Base-by-base conservation (phyloP, 129 eudicot genomes). In the Sambucus nigra region DNA sequence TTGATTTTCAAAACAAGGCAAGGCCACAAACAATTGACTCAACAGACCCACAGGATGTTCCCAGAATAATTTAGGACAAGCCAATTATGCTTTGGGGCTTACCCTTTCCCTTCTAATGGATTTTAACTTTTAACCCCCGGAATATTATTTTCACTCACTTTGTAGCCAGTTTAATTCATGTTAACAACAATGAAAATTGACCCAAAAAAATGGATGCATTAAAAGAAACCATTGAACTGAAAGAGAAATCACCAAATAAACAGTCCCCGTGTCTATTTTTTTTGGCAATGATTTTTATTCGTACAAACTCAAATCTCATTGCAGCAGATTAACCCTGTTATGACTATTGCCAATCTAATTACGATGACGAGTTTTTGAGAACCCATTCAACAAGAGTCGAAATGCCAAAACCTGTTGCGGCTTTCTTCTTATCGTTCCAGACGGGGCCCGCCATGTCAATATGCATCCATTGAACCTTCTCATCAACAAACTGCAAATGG, bases 401-500 rank as follows among this genome's bases (percentile, higher is more conserved):
- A 15, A 84, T 60, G 26, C 82, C 97, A 66, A 88, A 88, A 47
- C 97, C 95, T 0, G 95, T 88, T 21, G 97, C 97, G 1, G 28
- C 55, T 59, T 81, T 85, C 76, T 88, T 88, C 79, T 88, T 88
- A 50, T 88, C 95, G 20, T 53, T 84, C 92, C 93, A 84, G 11
- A 84, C 97, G 1, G 97, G 97, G 1, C 95, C 95, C 45, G 97
- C 97, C 78, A 88, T 75, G 80, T 88, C 97, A 14, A 88, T 88
- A 49, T 88, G 97, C 80, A 84, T 59, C 97, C 97, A 88, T 41
- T 88, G 75, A 24, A 88, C 93, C 65, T 84, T 88, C 82, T 88
- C 97, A 66, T 88, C 92, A 31, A 88, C 97, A 78, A 88, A 88
- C 97, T 88, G 79, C 79, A 75, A 22, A n/a, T n/a, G n/a, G 7